These are phyloP conservation scores for Noccaea caerulescens DNA, from an alignment of 345 rosid genomes.

Conservation along the genomic window DNA sequence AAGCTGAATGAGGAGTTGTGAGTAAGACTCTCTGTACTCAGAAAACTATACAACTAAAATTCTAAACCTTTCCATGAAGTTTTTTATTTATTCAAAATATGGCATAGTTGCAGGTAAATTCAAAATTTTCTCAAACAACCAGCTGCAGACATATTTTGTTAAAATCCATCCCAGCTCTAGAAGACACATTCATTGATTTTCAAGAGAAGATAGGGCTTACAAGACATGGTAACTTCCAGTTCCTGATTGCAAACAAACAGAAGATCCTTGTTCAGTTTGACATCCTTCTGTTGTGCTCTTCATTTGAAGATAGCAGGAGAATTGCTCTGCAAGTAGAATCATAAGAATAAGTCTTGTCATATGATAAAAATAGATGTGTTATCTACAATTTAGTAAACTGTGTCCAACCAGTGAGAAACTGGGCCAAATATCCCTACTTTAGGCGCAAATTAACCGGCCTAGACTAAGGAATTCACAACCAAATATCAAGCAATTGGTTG, in stretches of 20 bases:
- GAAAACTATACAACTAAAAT: slow-evolving; percentile 4
- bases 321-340: slow-evolving; percentile 53
- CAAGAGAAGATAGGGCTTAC: slow-evolving; percentile 55
- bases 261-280: slow-evolving; percentile 57
- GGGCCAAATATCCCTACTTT: not conserved
- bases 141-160: not conserved
- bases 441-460: slow-evolving; percentile 1
- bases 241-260: slow-evolving; percentile 81
- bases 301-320: slow-evolving; percentile 81
- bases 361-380: not conserved
- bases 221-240: slow-evolving; percentile 87
- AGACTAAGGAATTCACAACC: not conserved
- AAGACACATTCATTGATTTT: not conserved
- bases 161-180: not conserved
- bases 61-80: not conserved
- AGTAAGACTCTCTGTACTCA: slow-evolving; percentile 31
- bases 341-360: slow-evolving; percentile 20
- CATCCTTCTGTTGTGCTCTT: slow-evolving; percentile 73
- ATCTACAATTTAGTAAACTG: slow-evolving; percentile 2
- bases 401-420: not conserved
- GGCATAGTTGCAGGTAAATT: not conserved
- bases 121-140: not conserved
- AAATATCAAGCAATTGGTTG: slow-evolving; percentile 12
- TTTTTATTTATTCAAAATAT: slow-evolving; percentile 2
- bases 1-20: slow-evolving; percentile 54